Evolutionary conservation across 768 basidiomycete species (phyloP).

Genomic region (Termitomyces heimii): DNA sequence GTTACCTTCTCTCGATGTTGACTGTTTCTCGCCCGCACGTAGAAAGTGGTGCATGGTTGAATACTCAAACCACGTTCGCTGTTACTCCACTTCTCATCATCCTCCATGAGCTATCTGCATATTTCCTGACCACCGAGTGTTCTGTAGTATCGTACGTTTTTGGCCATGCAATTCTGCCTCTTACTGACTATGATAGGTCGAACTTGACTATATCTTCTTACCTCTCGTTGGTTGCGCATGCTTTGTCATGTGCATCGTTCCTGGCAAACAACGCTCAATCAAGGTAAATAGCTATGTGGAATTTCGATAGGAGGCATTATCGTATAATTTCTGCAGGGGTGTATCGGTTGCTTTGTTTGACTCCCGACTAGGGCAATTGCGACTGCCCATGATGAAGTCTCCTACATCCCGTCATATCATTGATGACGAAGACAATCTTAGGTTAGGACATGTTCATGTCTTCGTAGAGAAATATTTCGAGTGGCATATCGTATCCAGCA

Average conservation of each 20-base stretch:
- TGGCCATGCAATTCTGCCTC: background rate
- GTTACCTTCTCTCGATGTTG: slow-evolving; percentile 45
- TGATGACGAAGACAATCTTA: slow-evolving; percentile 1
- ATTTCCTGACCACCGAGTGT: slow-evolving; percentile 28
- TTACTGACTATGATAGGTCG: background rate
- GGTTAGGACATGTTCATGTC: slow-evolving; percentile 29
- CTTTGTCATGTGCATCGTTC: slow-evolving; percentile 15
- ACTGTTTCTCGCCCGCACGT: slow-evolving; percentile 23
- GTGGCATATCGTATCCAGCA: slow-evolving; percentile 36
- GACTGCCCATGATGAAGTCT: slow-evolving; percentile 38
- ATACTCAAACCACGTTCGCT: slow-evolving; percentile 21
- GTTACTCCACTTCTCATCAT: slow-evolving; percentile 47
- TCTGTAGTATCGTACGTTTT: slow-evolving; percentile 1
- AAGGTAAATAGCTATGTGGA: background rate
- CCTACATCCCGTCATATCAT: slow-evolving; percentile 13
- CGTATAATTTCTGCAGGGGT: background rate
- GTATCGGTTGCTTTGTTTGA: slow-evolving; percentile 53
- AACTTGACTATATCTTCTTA: slow-evolving; percentile 23
- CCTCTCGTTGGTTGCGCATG: slow-evolving; percentile 15
- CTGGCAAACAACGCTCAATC: slow-evolving; percentile 1
- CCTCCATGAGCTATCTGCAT: slow-evolving; percentile 54
- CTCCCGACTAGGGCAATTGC: slow-evolving; percentile 44
- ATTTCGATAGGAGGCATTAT: background rate
- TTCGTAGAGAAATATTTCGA: slow-evolving; percentile 53
- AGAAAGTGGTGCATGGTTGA: slow-evolving; percentile 13